Percentiles rank a stretch among this genome's conserved stretches.
These are phyloP conservation scores for Elsinoe australis DNA, from an alignment of 2,329 filamentous ascomycete species.

Conservation along the genomic window DNA sequence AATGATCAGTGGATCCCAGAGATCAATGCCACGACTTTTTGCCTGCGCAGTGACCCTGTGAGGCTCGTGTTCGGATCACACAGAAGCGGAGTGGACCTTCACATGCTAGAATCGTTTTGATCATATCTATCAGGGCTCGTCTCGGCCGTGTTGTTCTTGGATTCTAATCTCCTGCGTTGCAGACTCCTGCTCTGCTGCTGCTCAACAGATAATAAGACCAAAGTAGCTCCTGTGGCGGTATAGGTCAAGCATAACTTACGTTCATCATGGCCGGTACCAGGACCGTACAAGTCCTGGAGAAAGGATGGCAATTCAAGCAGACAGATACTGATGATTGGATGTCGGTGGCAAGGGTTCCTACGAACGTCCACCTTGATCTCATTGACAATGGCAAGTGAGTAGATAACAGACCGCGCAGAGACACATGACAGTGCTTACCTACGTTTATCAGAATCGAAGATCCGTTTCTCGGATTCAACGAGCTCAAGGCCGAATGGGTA, in stretches of 20 bases:
- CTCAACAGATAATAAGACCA: not conserved
- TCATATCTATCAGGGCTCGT: too few species aligned
- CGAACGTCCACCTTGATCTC: slow-evolving; percentile 43
- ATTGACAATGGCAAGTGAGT: slow-evolving; percentile 40
- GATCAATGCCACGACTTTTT: too few species aligned
- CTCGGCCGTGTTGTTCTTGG: too few species aligned
- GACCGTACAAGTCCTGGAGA: slow-evolving; percentile 28
- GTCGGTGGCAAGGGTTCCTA: slow-evolving; percentile 39
- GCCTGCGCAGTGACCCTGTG: too few species aligned
- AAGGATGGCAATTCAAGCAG: slow-evolving; percentile 42
- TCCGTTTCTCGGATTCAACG: slow-evolving; percentile 45
- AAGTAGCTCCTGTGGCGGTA: not conserved
- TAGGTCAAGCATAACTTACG: not conserved
- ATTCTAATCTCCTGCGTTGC: too few species aligned
- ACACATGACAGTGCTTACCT: slow-evolving; percentile 8
- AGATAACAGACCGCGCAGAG: not conserved
- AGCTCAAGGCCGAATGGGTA: slow-evolving; percentile 44
- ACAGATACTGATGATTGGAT: slow-evolving; percentile 38
- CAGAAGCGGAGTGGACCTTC: too few species aligned
- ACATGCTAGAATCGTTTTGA: too few species aligned
- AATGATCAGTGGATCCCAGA: not conserved
- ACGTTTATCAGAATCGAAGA: slow-evolving; percentile 38
- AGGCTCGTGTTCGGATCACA: too few species aligned
- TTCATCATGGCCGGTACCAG: slow-evolving; percentile 4
- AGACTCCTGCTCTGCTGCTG: not conserved